Conservation (phyloP, 2,329 filamentous ascomycete species). For the Alternaria gansuensis region DNA sequence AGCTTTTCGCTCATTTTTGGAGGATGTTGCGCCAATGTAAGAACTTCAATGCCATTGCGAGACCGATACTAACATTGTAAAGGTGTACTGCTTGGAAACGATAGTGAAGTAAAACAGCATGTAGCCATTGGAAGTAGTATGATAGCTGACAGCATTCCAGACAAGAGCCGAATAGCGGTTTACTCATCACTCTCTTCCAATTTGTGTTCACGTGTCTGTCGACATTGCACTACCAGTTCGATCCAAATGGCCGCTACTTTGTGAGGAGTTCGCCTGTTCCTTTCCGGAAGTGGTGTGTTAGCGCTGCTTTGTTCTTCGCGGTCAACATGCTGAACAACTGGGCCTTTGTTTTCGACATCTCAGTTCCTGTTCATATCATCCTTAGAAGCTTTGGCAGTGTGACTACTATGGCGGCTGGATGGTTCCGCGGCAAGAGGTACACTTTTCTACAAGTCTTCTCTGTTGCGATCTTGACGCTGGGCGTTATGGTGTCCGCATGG, state of each 20-base stretch:
- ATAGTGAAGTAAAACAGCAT: conserved; percentile 82
- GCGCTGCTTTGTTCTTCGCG: conserved; percentile 87
- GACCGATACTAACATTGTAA: conserved; percentile 29
- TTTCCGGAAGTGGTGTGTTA: conserved; percentile 82
- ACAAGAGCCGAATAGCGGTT: conserved; percentile 86
- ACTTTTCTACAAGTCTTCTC: conserved; percentile 80
- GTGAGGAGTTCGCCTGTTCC: conserved; percentile 82
- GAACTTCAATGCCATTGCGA: conserved; percentile 33
- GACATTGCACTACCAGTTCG: conserved; percentile 57
- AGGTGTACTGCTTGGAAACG: conserved; percentile 96
- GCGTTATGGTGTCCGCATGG: conserved; percentile 87
- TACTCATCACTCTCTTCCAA: conserved; percentile 64
- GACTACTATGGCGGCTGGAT: conserved; percentile 92
- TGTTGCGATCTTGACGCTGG: conserved; percentile 82
- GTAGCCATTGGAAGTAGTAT: not conserved
- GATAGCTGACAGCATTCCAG: conserved; percentile 56
- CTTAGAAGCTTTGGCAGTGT: conserved; percentile 94
- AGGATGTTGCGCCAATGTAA: conserved; percentile 91
- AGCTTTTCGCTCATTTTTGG: conserved; percentile 92
- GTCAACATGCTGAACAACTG: conserved; percentile 98
- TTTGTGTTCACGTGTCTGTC: conserved; percentile 70
- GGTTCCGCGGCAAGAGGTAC: conserved; percentile 84
- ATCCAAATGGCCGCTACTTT: conserved; percentile 71
- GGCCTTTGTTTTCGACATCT: conserved; percentile 96
- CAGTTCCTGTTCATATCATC: conserved; percentile 96